A percentile compares a stretch with the other conserved stretches of the same genome.
phyloP scores from a whole-genome alignment of 305 asterid genomes.

The Fraxinus platypoda region DNA sequence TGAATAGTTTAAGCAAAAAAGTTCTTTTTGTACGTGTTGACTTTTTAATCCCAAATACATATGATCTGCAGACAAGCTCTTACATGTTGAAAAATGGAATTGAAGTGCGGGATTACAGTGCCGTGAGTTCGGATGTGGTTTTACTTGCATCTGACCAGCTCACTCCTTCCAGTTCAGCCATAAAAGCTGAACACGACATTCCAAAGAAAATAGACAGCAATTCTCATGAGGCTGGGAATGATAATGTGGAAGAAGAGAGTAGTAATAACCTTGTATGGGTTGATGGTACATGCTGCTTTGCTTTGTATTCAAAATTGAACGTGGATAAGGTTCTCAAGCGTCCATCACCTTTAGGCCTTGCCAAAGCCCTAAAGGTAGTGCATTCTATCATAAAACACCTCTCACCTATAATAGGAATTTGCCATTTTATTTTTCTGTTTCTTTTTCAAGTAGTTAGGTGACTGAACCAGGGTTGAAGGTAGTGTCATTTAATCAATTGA shows the following conservation, averaged over 20 bases:
- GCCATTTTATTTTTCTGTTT: not conserved
- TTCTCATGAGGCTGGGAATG: constrained; percentile 23
- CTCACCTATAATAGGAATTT: not conserved
- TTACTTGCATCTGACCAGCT: constrained; percentile 78
- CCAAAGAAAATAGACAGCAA: constrained; percentile 4
- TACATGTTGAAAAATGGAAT: constrained; percentile 66
- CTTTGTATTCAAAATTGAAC: constrained; percentile 74
- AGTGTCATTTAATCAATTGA: not conserved
- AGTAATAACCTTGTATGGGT: constrained; percentile 65
- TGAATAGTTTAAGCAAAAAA: constrained; percentile 8
- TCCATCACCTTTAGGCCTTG: constrained; percentile 85
- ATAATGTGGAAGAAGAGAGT: constrained; percentile 34
- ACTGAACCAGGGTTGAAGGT: constrained; percentile 6
- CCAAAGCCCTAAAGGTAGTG: constrained; percentile 87
- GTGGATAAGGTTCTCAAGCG: constrained; percentile 59
- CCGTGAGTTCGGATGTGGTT: constrained; percentile 63
- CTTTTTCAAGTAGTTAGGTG: constrained; percentile 5
- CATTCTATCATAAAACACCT: constrained; percentile 9
- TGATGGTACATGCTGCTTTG: constrained; percentile 75
- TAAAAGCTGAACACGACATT: constrained; percentile 20
- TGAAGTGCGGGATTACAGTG: constrained; percentile 65
- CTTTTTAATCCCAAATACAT: constrained; percentile 18
- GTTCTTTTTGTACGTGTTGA: not conserved
- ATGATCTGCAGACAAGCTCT: constrained; percentile 51
- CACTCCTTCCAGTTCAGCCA: constrained; percentile 31